Base-by-base conservation (phyloP, 202 grass and related monocot species). In the Saccharum hybrid region DNA sequence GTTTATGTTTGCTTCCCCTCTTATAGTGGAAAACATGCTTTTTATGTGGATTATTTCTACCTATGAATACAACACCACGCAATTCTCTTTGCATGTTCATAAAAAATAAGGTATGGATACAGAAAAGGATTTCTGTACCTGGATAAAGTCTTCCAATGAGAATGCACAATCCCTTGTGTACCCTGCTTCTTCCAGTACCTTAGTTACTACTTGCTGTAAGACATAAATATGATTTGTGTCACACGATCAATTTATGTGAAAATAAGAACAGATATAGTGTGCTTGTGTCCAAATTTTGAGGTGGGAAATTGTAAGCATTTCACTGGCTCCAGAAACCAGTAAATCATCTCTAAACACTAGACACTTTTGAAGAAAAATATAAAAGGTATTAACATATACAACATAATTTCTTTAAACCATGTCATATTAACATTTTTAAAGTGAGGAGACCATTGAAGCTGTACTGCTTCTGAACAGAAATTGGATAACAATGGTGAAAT, bases 141-240 rank as follows among this genome's bases (percentile, higher is more conserved):
- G 86, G 30, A 79, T 60, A 42, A 98, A 95, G 81, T 98, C 93
- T 51, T 94, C 89, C 12, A 98, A 71, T 37, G 87, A 81, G 42
- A 95, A 84, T 0, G 83, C 81, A 52, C 51, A 90, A 81, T 95
- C 88, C 78, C 41, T 91, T 48, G 76, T 71, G 56, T 98, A 95
- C 19, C 92, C 92, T 26, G 90, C 92, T 86, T 98, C 96, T 82
- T 95, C 90, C 72, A 98, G 65, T 11, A 98, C 90, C 72, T 90
- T 86, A 81, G 76, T 86, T 69, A 95, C 30, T 54, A 93, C 93
- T 93, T 94, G 61, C 96, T 98, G 85, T 71, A 88, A 73, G 26
- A 11, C 2, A 66, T 71, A 22, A 64, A 62, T 68, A 33, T n/a
- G 77, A 39, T 54, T 70, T 26, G 48, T 75, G 48, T 88, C 21